Evolutionary conservation across 768 basidiomycete species (phyloP).

Genomic region (Tulasnella sp.): DNA sequence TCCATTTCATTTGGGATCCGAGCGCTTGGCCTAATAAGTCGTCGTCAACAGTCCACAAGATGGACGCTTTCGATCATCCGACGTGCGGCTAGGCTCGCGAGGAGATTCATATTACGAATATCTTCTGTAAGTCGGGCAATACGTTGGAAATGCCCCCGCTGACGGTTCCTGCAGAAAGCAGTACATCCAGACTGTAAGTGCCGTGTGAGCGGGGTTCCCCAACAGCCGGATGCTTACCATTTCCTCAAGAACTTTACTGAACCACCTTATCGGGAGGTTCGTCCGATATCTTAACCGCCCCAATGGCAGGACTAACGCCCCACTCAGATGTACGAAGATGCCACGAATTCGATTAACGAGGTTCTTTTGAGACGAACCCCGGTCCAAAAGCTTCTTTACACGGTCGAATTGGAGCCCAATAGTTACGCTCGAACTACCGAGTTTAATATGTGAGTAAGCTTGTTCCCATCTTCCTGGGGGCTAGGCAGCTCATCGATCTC

Average conservation of each 20-base stretch:
- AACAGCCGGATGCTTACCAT: not conserved
- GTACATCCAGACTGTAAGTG: slow-evolving; percentile 74
- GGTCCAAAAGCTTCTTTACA: slow-evolving; percentile 67
- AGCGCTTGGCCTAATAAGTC: not conserved
- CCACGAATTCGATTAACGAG: slow-evolving; percentile 79
- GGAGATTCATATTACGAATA: slow-evolving; percentile 97
- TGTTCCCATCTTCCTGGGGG: not conserved
- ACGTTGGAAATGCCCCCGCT: not conserved
- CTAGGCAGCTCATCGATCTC: not conserved
- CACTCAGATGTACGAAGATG: slow-evolving; percentile 80
- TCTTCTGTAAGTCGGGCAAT: slow-evolving; percentile 58
- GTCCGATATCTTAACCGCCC: slow-evolving; percentile 37
- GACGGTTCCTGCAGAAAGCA: slow-evolving; percentile 56
- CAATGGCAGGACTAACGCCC: not conserved
- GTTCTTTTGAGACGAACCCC: slow-evolving; percentile 70
- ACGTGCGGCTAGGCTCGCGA: slow-evolving; percentile 86
- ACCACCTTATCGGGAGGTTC: slow-evolving; percentile 71
- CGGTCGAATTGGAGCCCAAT: slow-evolving; percentile 63
- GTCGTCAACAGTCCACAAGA: slow-evolving; percentile 48
- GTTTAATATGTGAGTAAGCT: not conserved
- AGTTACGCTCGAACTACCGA: not conserved
- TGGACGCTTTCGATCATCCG: slow-evolving; percentile 63
- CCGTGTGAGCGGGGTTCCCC: not conserved
- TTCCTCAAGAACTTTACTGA: slow-evolving; percentile 64
- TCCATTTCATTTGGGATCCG: not conserved